phyloP scores from a whole-genome alignment of 139 green algal genomes.

The Volvox africanus region DNA sequence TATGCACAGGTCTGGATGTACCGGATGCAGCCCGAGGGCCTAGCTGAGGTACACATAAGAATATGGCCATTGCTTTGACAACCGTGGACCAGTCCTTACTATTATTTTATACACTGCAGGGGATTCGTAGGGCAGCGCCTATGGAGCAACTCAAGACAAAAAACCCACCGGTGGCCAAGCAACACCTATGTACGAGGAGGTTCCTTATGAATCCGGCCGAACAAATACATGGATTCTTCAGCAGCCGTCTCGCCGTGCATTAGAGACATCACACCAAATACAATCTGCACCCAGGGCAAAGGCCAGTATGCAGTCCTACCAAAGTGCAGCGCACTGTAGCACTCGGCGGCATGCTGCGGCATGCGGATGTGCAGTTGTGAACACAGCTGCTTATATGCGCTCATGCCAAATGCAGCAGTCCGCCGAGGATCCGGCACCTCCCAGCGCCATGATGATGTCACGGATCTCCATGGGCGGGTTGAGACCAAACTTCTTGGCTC shows the following conservation, averaged over 20 bases:
- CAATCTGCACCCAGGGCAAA: neutral
- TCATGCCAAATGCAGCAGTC: conserved; percentile 31
- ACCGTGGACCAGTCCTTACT: too few relatives aligned
- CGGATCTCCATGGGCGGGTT: conserved; percentile 6
- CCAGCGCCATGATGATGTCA: neutral
- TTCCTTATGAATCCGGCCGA: too few relatives aligned
- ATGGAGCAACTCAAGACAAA: too few relatives aligned
- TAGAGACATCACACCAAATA: neutral
- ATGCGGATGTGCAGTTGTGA: neutral
- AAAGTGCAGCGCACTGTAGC: neutral
- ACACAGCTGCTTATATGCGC: neutral
- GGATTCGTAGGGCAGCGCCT: too few relatives aligned
- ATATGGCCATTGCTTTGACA: too few relatives aligned
- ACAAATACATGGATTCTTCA: neutral
- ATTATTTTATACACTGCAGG: too few relatives aligned
- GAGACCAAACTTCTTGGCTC: conserved; percentile 36
- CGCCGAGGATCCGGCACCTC: neutral
- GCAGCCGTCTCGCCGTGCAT: neutral
- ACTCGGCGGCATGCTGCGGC: neutral
- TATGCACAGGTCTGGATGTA: too few relatives aligned
- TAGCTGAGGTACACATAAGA: too few relatives aligned
- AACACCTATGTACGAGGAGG: too few relatives aligned
- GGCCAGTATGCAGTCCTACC: neutral
- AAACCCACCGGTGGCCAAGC: too few relatives aligned
- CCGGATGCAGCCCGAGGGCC: too few relatives aligned